Base-by-base conservation (phyloP, 2,329 filamentous ascomycete genomes). In the Chaetomium sp. region DNA sequence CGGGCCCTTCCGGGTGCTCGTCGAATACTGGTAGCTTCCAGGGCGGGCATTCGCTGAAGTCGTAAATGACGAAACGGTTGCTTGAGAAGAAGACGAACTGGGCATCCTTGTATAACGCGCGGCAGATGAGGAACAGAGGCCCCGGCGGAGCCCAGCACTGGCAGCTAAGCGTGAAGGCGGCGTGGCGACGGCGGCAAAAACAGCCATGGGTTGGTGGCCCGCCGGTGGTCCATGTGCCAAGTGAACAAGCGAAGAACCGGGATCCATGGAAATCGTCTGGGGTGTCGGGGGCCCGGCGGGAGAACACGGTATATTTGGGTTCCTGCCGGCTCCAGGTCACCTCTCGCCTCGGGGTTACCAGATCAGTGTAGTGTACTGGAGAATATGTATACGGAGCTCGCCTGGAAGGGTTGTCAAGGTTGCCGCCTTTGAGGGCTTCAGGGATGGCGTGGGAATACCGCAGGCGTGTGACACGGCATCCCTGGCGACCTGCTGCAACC, bases 301-400 rank as follows among this genome's bases (percentile, higher is more conserved):
- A 19, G 21, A 1, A 50, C 7, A 47, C 38, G 27, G 33, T 29
- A 31, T 62, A 62, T 42, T 21, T 6, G 19, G 16, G 23, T 3
- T 50, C 21, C 8, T 57, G 29, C 27, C 60, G n/a, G 6, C 51
- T 51, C 61, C 63, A 68, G 16, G 49, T 59, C 3, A 70, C 68
- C 31, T 70, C 63, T 8, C 53, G 61, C 66, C 63, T 67, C 7
- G 66, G 68, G 4, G 68, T 68, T 16, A 70, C 42, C 12, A 70
- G 49, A 56, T 70, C 65, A 4, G 66, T 67, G 31, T 67, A 4
- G 66, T 67, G 31, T 67, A 67, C 27, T 66, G 60, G 9, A 70
- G 58, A 38, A 68, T 70, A 23, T 25, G 65, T 4, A 63, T 47
- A 21, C 66, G 68, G 25, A 68, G 42, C 49, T 70, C 54, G 21